Evolutionary conservation across 176 grass and related monocot genomes (phyloP), one percentile per base, ranked within the genome.

Genomic region (Bolboschoenus planiculmis): DNA sequence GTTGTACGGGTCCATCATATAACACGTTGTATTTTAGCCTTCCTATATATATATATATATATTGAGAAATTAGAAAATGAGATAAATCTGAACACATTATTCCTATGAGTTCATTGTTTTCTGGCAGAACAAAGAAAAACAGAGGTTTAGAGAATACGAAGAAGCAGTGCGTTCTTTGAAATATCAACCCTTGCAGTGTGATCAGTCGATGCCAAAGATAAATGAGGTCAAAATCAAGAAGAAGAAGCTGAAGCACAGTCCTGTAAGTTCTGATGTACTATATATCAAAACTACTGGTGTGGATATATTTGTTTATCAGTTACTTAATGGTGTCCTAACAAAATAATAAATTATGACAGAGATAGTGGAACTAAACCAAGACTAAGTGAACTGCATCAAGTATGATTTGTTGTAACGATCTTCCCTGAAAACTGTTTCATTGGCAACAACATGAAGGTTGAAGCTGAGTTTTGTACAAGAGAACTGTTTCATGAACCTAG

Each of bases 51-150:
- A n/a, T n/a, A 10, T 10, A 7, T 81, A 21, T 84, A 84, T 50
- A 72, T 75, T 72, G 33, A 29, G 24, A 83, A 55, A 27, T 20
- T 47, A 51, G 44, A 47, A 46, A 11, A 60, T 46, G 79, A 37
- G 77, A 20, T 84, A 58, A 53, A 68, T 35, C 10, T 44, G 56
- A 56, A 79, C 39, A 56, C 50, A 90, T 58, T 77, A 79, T 85
- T 65, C n/a, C 86, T 83, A 61, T 91, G 13, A 13, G 27, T 93
- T 76, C 85, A 10, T 62, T 84, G 64, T 47, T 65, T 0, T 11
- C 59, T 89, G 14, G 79, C 86, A 99, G 96, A 88, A 86, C 42
- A 92, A 90, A 50, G 89, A 95, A 67, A 91, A 91, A 84, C 65
- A 89, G 31, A 99, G 82, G 48, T 51, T 95, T 74, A 83, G 62